These are phyloP conservation scores for Heterobasidion irregulare DNA, from an alignment of 1,284 basidiomycete genomes.

Conservation along the genomic window DNA sequence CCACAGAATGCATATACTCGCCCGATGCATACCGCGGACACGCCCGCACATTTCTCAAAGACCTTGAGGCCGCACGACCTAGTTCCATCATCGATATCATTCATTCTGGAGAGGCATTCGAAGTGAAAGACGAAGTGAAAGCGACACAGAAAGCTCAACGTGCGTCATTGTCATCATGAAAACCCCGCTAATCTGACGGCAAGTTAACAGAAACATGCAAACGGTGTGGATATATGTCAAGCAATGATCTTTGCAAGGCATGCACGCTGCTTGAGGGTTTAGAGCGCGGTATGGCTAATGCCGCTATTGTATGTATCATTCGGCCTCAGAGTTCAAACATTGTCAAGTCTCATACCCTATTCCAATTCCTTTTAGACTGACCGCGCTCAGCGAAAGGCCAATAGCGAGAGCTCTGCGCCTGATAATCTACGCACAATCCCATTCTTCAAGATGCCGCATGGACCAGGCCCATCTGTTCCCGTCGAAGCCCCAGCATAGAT, in stretches of 20 bases:
- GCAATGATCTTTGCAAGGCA: constrained; percentile 89
- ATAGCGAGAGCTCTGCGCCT: constrained; percentile 48
- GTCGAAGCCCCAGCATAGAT: constrained; percentile 17
- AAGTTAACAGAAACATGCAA: constrained; percentile 67
- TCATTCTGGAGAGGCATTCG: constrained; percentile 88
- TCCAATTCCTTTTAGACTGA: constrained; percentile 39
- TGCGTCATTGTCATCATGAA: constrained; percentile 28
- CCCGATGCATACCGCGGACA: constrained; percentile 98
- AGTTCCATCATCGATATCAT: constrained; percentile 98
- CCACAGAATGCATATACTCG: constrained; percentile 98
- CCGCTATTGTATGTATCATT: constrained; percentile 50
- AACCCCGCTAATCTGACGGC: neutral
- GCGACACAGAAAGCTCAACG: constrained; percentile 72
- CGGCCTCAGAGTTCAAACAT: too few relatives aligned
- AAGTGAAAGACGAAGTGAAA: constrained; percentile 72
- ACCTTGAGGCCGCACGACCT: constrained; percentile 89
- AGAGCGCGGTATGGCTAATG: constrained; percentile 71
- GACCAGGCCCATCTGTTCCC: constrained; percentile 12
- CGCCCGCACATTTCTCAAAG: constrained; percentile 90
- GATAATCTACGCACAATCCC: constrained; percentile 61
- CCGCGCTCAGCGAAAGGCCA: constrained; percentile 51
- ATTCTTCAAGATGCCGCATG: constrained; percentile 33
- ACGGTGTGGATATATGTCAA: constrained; percentile 89
- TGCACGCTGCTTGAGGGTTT: constrained; percentile 86
- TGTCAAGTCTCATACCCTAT: too few relatives aligned